Evolutionary conservation across 371 early-diverging fungal genomes (phyloP).

Genomic region (Scutellospora calospora): DNA sequence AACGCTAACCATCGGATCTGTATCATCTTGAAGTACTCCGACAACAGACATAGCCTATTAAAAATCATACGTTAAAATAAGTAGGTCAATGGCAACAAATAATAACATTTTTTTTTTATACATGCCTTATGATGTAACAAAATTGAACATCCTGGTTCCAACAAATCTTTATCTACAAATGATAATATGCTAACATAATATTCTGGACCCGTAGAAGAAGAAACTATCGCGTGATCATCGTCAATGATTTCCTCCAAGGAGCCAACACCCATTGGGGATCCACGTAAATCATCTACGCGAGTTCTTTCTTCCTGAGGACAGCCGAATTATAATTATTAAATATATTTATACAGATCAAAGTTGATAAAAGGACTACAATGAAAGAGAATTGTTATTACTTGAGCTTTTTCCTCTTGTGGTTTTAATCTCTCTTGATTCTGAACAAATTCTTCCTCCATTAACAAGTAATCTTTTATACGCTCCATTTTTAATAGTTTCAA

Average conservation of each 20-base stretch:
- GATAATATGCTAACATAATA: slow-evolving; percentile 99
- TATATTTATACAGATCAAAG: neutral
- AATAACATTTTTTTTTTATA: neutral
- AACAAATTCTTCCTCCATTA: slow-evolving; percentile 98
- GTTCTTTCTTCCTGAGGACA: slow-evolving; percentile 86
- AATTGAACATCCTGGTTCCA: slow-evolving; percentile 99
- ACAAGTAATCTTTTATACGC: slow-evolving; percentile 97
- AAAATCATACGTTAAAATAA: neutral
- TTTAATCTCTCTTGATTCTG: slow-evolving; percentile 96
- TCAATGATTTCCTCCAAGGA: slow-evolving; percentile 99
- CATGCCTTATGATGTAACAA: slow-evolving; percentile 95
- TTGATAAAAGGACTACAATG: neutral
- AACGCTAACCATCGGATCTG: slow-evolving; percentile 99
- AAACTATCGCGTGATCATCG: slow-evolving; percentile 99
- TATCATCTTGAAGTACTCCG: slow-evolving; percentile 97
- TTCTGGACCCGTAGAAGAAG: slow-evolving; percentile 96
- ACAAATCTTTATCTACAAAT: slow-evolving; percentile 98
- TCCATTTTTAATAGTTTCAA: slow-evolving; percentile 96
- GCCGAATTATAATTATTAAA: neutral
- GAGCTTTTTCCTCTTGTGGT: slow-evolving; percentile 95
- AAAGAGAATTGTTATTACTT: slow-evolving; percentile 48
- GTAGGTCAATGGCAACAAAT: neutral
- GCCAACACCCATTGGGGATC: slow-evolving; percentile 99
- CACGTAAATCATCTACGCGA: slow-evolving; percentile 97
- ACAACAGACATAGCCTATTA: slow-evolving; percentile 86